These are phyloP conservation scores for Cystofilobasidium ferigula DNA, from an alignment of 768 basidiomycete genomes.

Conservation along the genomic window DNA sequence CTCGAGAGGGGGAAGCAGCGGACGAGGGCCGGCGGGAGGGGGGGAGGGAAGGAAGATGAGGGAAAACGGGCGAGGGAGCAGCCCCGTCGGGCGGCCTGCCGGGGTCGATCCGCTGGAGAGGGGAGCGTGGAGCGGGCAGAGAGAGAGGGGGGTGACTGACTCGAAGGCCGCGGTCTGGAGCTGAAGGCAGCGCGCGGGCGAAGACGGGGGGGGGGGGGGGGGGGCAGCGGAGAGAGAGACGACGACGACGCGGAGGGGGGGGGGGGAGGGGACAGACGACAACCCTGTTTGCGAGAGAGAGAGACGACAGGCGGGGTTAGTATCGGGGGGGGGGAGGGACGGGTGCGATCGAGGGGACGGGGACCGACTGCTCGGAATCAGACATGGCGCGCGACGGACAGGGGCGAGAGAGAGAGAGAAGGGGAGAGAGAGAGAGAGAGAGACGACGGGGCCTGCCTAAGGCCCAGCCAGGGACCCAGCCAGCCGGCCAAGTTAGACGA, in stretches of 20 bases:
- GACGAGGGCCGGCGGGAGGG: too few species aligned
- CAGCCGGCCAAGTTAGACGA: too few species aligned
- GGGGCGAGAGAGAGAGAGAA: not conserved
- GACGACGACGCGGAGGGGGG: not conserved
- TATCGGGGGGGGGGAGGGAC: not conserved
- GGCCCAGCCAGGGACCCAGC: too few species aligned
- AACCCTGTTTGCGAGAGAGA: constrained; percentile 2
- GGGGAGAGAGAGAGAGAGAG: not conserved
- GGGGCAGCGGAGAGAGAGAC: not conserved
- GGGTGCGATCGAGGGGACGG: too few species aligned
- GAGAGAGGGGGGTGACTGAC: constrained; percentile 43
- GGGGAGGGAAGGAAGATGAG: not conserved
- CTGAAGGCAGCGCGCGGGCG: constrained; percentile 39
- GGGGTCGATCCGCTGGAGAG: not conserved
- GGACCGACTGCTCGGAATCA: constrained; percentile 6
- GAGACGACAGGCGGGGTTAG: not conserved
- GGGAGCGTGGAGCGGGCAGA: not conserved
- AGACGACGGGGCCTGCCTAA: too few species aligned
- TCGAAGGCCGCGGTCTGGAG: constrained; percentile 95
- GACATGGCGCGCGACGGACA: constrained; percentile 3
- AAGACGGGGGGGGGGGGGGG: not conserved
- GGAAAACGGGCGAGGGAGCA: too few species aligned
- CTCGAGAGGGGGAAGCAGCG: too few species aligned
- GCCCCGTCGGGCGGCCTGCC: too few species aligned
- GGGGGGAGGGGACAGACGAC: constrained; percentile 8